phyloP scores from a whole-genome alignment of 2,329 filamentous ascomycete genomes.

The Fusarium ambrosium region DNA sequence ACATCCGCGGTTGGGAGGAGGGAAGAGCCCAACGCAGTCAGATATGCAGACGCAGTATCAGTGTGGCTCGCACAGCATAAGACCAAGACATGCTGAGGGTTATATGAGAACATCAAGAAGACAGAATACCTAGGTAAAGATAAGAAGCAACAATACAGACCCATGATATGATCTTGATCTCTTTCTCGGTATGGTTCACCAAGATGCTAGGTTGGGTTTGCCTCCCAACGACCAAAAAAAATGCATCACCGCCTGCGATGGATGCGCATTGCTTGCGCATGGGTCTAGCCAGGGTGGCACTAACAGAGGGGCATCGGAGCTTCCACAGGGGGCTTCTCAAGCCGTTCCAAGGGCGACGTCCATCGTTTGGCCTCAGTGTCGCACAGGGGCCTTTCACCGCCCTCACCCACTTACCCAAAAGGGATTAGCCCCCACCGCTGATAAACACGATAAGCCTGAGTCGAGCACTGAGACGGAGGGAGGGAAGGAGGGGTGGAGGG shows the following conservation, averaged over 20 bases:
- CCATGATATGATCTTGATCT: slow-evolving; percentile 15
- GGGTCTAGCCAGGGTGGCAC: slow-evolving; percentile 36
- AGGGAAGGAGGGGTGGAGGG: slow-evolving; percentile 47
- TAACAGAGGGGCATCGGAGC: slow-evolving; percentile 32
- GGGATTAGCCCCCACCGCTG: slow-evolving; percentile 38
- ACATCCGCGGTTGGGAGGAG: slow-evolving; percentile 37
- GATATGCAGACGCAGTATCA: slow-evolving; percentile 1
- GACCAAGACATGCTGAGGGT: background rate
- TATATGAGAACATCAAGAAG: background rate
- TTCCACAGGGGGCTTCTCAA: slow-evolving; percentile 29
- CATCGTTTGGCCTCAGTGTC: background rate
- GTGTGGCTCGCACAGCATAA: background rate
- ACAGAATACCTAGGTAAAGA: background rate
- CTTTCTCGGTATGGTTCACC: slow-evolving; percentile 1
- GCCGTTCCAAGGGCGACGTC: slow-evolving; percentile 21
- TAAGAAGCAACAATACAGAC: background rate
- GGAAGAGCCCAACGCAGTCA: slow-evolving; percentile 15
- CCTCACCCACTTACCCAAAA: slow-evolving; percentile 35
- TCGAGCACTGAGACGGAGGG: slow-evolving; percentile 38
- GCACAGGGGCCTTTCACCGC: slow-evolving; percentile 44
- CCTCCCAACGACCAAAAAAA: slow-evolving; percentile 24
- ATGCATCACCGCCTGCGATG: slow-evolving; percentile 28
- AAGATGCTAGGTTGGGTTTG: slow-evolving; percentile 21
- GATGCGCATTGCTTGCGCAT: slow-evolving; percentile 41
- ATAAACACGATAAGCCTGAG: slow-evolving; percentile 53